Conservation (phyloP, 148 eudicot genomes). For the Vaccinium macrocarpon region DNA sequence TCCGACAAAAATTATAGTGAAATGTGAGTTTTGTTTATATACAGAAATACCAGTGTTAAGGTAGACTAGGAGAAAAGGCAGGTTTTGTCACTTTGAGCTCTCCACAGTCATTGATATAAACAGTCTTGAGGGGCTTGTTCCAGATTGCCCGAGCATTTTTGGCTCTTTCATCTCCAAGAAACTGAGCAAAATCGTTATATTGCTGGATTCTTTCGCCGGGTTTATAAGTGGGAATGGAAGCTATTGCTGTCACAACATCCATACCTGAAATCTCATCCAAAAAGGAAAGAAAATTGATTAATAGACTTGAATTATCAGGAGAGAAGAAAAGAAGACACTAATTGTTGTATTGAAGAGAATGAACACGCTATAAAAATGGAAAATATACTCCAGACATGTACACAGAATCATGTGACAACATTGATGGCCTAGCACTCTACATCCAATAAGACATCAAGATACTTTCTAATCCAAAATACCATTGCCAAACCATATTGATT, state of each 20-base stretch:
- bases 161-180: constrained; percentile 90
- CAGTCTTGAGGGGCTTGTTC: constrained; percentile 76
- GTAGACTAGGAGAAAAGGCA: constrained; percentile 73
- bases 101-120: constrained; percentile 89
- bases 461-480: no score
- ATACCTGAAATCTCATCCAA: constrained; percentile 45
- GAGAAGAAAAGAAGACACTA: neutral
- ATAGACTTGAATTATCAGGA: neutral
- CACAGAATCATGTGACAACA: neutral
- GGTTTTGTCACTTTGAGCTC: constrained; percentile 74
- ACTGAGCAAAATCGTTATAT: constrained; percentile 80
- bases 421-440: neutral
- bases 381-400: neutral
- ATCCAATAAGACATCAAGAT: neutral
- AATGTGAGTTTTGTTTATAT: constrained; percentile 3
- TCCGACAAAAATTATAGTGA: neutral
- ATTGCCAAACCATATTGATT: neutral
- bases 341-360: neutral
- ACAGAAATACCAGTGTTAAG: constrained; percentile 30
- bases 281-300: neutral
- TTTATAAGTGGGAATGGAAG: constrained; percentile 72
- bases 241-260: constrained; percentile 76
- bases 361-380: neutral
- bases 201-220: constrained; percentile 73
- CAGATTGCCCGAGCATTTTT: constrained; percentile 74